Evolutionary conservation across 1,139 yeast genomes (phyloP).

Genomic region (Scheffersomyces parashehatae): DNA sequence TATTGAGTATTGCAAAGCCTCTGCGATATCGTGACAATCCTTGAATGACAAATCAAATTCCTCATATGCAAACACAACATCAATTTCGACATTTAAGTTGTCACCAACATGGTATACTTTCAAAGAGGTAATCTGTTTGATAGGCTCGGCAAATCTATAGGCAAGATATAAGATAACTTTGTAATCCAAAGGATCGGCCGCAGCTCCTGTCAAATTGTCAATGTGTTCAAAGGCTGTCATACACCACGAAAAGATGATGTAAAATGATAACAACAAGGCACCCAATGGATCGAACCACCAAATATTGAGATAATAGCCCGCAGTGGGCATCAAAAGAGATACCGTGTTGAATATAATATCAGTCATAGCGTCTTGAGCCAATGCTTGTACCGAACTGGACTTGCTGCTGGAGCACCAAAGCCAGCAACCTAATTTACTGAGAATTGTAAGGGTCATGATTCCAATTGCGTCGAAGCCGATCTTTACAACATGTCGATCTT

Average conservation of each 20-base stretch:
- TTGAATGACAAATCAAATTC: slow-evolving; percentile 49
- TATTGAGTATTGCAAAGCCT: slow-evolving; percentile 75
- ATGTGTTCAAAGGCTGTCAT: slow-evolving; percentile 69
- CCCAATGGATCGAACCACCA: slow-evolving; percentile 83
- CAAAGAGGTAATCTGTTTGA: slow-evolving; percentile 63
- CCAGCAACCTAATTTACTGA: slow-evolving; percentile 62
- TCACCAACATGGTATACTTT: slow-evolving; percentile 82
- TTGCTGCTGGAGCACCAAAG: slow-evolving; percentile 63
- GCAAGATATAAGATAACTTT: slow-evolving; percentile 69
- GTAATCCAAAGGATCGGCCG: slow-evolving; percentile 62
- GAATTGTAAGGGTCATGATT: slow-evolving; percentile 66
- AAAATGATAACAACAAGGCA: slow-evolving; percentile 61
- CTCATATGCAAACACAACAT: slow-evolving; percentile 58
- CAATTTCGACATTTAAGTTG: slow-evolving; percentile 73
- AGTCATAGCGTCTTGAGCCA: slow-evolving; percentile 81
- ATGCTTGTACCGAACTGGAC: slow-evolving; percentile 72
- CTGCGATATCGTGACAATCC: slow-evolving; percentile 80
- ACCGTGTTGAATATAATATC: slow-evolving; percentile 68
- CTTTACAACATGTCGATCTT: slow-evolving; percentile 38
- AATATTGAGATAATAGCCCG: slow-evolving; percentile 50
- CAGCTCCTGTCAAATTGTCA: slow-evolving; percentile 72
- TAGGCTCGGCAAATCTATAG: slow-evolving; percentile 67
- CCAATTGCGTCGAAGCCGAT: slow-evolving; percentile 55
- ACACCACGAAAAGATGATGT: slow-evolving; percentile 67
- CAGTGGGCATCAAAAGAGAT: slow-evolving; percentile 67